Base-by-base conservation (phyloP, 202 grass and related monocot genomes). In the Zoysia matrella region DNA sequence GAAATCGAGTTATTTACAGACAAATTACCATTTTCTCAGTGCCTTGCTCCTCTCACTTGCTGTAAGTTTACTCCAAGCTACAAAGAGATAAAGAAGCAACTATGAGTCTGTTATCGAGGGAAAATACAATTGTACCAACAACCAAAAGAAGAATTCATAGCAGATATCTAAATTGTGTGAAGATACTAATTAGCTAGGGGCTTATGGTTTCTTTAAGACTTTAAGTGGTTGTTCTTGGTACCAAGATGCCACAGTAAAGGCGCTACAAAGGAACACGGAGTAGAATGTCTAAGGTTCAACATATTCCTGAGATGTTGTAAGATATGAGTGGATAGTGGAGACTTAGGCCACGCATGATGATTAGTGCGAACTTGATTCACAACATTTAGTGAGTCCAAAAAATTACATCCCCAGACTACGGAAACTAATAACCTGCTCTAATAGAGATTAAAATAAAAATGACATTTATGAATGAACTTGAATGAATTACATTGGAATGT, bases 31-130 rank as follows among this genome's bases (percentile, higher is more conserved):
- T 91, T 98, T 98, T 74, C 92, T 98, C 47, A 98, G 78, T 79
- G 79, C 54, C 79, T 95, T 98, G 92, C 92, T 93, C 87, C 92
- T 95, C 68, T 95, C 90, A 85, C 18, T 91, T 55, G 92, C 95
- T 14, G 95, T 98, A 74, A 93, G 82, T 81, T 91, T 95, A 88
- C 95, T 98, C 92, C 95, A 98, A 92, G 92, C 95, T 98, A 67
- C 60, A 55, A 88, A 69, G 80, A 65, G 47, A 82, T 57, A 11
- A 39, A 82, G 56, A 81, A 78, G 8, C 49, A 52, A 30, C 10
- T 2, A 81, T 39, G n/a, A 65, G 14, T 75, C 4, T 62, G 49
- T 71, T 43, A 76, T 40, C 63, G 16, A 71, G 41, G 77, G n/a
- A 61, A 61, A 30, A 40, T 2, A 40, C 30, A 40, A 39, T 10